Evolutionary conservation across 1,139 yeast genomes (phyloP), one percentile per base, ranked within the genome.

Genomic region (Magnusiomyces magnusii): DNA sequence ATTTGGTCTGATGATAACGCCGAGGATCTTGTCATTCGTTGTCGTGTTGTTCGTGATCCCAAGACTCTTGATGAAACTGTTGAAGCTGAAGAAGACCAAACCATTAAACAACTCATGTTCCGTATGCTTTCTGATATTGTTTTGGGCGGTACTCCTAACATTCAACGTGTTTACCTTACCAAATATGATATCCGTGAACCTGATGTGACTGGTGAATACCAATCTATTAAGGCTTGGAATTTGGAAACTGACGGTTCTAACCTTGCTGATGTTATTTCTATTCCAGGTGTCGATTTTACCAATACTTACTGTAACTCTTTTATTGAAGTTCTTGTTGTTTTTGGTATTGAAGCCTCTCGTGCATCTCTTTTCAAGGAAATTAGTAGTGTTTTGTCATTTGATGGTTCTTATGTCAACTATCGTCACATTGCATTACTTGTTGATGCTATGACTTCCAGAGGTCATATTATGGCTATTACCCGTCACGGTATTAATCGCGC

Each of bases 1-100:
- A 93, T 95, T 71, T 95, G 99, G 99, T 91, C 97, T 55, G 99
- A 95, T 79, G 99, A 95, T 79, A 92, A 95, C 69, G 97, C 98
- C 53, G 98, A 93, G 67, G 92, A 91, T 74, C 85, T 95, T 75
- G 86, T 93, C 64, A 87, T 95, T 67, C 95, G 99, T 80, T 93
- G 99, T 80, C 88, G 99, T 79, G 96, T 95, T 67, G 93, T 93
- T 53, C 89, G 99, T 75, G 97, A 91, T 73, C 97, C 97, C 62
- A 93, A 93, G 76, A 80, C 91, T 19, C 76, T 91, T 71, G 97
- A 92, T 67, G 97, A 91, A 50, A 97, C 92, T 64, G 90, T 86
- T 28, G 97, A 91, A 67, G 92, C 95, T 27, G 97, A 95, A 71
- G 99, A 95, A 76, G 99, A 95, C 76, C 96, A 92, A 73, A 87